Evolutionary conservation across 768 basidiomycete genomes (phyloP), one percentile per base, ranked within the genome.

Genomic region (Fibroporia radiculosa): DNA sequence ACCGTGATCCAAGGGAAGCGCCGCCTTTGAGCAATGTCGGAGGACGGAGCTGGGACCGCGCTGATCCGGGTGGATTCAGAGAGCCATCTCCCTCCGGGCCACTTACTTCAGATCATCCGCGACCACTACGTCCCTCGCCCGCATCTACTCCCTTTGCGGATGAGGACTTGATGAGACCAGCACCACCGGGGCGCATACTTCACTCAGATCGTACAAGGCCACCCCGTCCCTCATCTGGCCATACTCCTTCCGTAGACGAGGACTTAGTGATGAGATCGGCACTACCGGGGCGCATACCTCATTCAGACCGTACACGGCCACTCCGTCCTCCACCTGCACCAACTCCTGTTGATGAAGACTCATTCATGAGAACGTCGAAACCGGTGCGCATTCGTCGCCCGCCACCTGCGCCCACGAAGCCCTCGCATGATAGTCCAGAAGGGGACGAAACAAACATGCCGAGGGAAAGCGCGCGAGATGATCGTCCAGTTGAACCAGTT

Each of bases 41-140:
- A 14, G 25, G 13, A 23, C 6, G 20, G 18, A 39, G 12, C 38
- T 47, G 39, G 46, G 39, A 35, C 18, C 28, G 20, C 5, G 14
- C 32, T n/a, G 27, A 19, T 11, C 10, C 16, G 14, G 36, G 25
- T 11, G 6, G n/a, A 12, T 40, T 24, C n/a, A 37, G 38, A 12
- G 32, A 40, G 3, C 33, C 27, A 2, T 37, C 42, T 3, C 40
- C 29, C 14, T 26, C 45, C 40, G 18, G 40, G 20, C 19, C n/a
- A n/a, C n/a, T n/a, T 2, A 52, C 54, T 23, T 50, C 55, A 3
- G 52, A 54, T 25, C 55, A 52, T 18, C 47, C 35, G 0, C 55
- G 50, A n/a, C 29, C 45, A 4, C 19, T 51, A 12, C 20, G 26
- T 2, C 22, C 22, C 7, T 35, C 10, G 6, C 43, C 41, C 4